Conservation (phyloP, 1,284 basidiomycete species). For the Tilletia indica region DNA sequence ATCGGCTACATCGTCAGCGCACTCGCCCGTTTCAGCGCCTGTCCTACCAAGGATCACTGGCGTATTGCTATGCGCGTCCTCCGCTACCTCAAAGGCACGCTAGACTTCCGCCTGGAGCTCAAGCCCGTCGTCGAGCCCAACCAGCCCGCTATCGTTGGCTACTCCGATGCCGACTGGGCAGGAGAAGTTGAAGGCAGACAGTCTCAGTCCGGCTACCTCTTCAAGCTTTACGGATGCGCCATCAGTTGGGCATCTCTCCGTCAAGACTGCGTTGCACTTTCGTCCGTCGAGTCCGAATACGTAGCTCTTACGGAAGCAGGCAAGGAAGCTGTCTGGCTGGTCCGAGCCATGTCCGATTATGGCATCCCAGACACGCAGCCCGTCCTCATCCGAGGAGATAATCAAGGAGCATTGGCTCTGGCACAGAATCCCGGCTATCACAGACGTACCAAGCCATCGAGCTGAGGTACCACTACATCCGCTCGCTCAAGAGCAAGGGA, state of each 20-base stretch:
- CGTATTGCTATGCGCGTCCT: not conserved
- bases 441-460: slow-evolving; percentile 59
- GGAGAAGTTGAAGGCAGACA: not conserved
- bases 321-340: slow-evolving; percentile 3
- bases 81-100: not conserved
- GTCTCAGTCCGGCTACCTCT: slow-evolving; percentile 15
- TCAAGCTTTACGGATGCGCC: not conserved
- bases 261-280: not conserved
- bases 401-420: slow-evolving; percentile 56
- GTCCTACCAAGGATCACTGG: not conserved
- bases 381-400: slow-evolving; percentile 52
- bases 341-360: not conserved
- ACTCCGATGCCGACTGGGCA: slow-evolving; percentile 2
- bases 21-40: not conserved
- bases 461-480: slow-evolving; percentile 58
- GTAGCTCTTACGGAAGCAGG: slow-evolving; percentile 12
- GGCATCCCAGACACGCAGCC: not conserved
- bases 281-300: slow-evolving; percentile 9
- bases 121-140: not conserved
- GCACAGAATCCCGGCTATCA: slow-evolving; percentile 55
- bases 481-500: slow-evolving; percentile 32
- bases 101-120: not conserved
- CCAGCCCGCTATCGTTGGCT: not conserved
- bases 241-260: not conserved
- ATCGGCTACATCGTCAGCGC: slow-evolving; percentile 2